Conservation (phyloP, 2,329 filamentous ascomycete genomes). For the Pseudogymnoascus sp. region DNA sequence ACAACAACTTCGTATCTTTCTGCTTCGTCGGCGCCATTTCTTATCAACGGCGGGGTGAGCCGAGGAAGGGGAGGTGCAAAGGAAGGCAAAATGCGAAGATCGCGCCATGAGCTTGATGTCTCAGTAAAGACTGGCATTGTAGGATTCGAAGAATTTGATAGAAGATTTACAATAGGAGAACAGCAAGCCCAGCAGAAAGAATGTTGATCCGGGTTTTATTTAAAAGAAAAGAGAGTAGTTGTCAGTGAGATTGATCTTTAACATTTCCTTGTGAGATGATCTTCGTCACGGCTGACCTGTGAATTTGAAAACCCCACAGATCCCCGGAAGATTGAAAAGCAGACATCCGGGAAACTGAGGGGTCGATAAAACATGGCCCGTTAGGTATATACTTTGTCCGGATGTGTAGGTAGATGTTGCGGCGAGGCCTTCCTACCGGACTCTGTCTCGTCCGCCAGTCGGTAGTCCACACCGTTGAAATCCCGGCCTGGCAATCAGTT, state of each 20-base stretch:
- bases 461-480: neutral
- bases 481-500: neutral
- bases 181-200: neutral
- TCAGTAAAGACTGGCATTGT: slow-evolving; percentile 34
- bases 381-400: neutral
- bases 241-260: neutral
- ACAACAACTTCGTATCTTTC: slow-evolving; percentile 35
- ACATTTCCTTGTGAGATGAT: neutral
- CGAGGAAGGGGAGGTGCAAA: slow-evolving; percentile 32
- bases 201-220: neutral
- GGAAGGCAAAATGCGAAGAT: slow-evolving; percentile 32
- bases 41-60: slow-evolving; percentile 19
- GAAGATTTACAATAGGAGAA: neutral
- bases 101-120: slow-evolving; percentile 27
- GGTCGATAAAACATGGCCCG: neutral
- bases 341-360: neutral
- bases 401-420: neutral
- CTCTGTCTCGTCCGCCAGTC: neutral
- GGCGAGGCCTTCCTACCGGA: neutral
- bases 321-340: neutral
- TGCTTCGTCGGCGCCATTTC: slow-evolving; percentile 5
- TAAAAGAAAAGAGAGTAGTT: neutral
- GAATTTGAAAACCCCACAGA: neutral
- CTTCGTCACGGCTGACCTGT: neutral
- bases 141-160: neutral